These are phyloP conservation scores for Mrakia blollopis DNA, from an alignment of 768 basidiomycete genomes.

Conservation along the genomic window DNA sequence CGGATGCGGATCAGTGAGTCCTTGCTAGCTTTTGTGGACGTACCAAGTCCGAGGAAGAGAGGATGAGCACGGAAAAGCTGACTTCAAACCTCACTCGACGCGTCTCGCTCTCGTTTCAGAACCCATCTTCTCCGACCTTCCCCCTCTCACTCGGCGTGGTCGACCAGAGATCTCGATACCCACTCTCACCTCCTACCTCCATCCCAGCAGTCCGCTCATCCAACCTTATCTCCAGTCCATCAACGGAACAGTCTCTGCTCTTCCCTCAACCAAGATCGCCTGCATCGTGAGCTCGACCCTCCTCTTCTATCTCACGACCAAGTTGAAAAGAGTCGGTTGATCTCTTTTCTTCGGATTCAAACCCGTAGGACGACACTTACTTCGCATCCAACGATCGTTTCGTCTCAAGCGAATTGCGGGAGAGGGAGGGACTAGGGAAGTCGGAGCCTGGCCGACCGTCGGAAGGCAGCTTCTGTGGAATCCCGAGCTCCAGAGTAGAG, in stretches of 20 bases:
- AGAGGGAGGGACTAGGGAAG: not conserved
- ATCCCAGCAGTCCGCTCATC: not conserved
- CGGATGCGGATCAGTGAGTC: not conserved
- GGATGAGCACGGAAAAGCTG: not conserved
- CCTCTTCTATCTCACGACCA: no score
- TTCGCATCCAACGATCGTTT: not conserved
- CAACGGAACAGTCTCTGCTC: no score
- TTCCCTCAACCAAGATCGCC: not conserved
- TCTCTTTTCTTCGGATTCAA: no score
- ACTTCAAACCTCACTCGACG: not conserved
- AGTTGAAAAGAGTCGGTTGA: no score
- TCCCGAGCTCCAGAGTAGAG: not conserved
- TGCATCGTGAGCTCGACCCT: not conserved
- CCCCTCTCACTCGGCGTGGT: not conserved
- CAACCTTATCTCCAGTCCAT: no score
- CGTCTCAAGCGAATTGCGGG: slow-evolving; percentile 4
- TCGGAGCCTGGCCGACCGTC: not conserved
- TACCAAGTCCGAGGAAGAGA: not conserved
- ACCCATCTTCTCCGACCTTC: not conserved
- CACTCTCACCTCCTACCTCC: not conserved
- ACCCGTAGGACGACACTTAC: not conserved
- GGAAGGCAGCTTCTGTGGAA: not conserved
- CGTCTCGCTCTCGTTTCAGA: not conserved
- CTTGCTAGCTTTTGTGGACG: no score
- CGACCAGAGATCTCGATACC: not conserved